phyloP scores from a whole-genome alignment of 2,329 filamentous ascomycete species.

The Calcarisporium arbuscula region DNA sequence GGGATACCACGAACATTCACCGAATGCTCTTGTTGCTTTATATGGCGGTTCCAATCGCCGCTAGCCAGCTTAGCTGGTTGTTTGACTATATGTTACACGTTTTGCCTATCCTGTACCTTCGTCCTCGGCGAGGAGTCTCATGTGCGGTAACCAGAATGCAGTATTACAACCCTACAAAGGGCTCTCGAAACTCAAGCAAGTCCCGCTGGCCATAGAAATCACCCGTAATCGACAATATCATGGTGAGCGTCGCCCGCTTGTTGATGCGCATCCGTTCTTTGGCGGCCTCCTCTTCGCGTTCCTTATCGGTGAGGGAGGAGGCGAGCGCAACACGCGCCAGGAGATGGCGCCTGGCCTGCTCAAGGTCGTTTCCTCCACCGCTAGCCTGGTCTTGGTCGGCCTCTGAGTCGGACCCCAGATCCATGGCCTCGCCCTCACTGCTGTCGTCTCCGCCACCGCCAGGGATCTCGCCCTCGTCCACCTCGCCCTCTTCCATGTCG shows the following conservation, averaged over 20 bases:
- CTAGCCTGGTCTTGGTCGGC: constrained; percentile 30
- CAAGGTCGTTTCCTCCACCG: constrained; percentile 29
- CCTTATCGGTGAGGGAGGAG: constrained; percentile 18
- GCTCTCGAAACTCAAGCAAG: constrained; percentile 67
- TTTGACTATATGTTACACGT: too few relatives aligned
- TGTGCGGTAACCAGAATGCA: too few relatives aligned
- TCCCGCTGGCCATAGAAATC: constrained; percentile 89
- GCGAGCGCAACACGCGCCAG: constrained; percentile 35
- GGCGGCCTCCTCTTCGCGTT: constrained; percentile 18
- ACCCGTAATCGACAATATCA: constrained; percentile 82
- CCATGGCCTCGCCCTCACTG: constrained; percentile 33
- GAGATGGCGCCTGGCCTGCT: constrained; percentile 41
- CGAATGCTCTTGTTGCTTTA: too few relatives aligned
- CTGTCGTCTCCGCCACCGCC: constrained; percentile 12
- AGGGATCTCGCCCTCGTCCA: constrained; percentile 19
- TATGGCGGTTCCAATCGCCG: too few relatives aligned
- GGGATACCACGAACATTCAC: too few relatives aligned
- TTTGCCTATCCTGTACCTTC: too few relatives aligned
- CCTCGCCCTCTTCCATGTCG: constrained; percentile 5
- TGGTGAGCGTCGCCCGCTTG: constrained; percentile 72
- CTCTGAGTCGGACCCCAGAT: constrained; percentile 29
- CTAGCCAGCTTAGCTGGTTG: too few relatives aligned
- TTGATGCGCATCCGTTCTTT: constrained; percentile 36
- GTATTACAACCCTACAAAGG: constrained; percentile 35
- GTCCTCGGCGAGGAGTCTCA: too few relatives aligned